A percentile compares a stretch with the other conserved stretches of the same genome.
Evolutionary conservation across 2,329 filamentous ascomycete species (phyloP).

Genomic region (Pseudogymnoascus sp.): DNA sequence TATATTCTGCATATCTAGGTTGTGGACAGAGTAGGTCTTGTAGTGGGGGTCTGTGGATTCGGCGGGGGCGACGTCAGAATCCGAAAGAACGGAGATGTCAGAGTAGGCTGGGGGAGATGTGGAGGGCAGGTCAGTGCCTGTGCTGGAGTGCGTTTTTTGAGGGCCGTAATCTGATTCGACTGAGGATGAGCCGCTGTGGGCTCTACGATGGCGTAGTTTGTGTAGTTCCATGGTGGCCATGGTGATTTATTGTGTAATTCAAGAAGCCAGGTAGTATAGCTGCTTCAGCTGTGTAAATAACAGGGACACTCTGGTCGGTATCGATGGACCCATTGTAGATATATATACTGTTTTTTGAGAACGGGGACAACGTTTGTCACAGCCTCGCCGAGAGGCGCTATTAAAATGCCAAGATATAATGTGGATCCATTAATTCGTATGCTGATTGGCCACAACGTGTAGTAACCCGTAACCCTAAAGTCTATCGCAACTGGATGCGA

Average conservation of each 20-base stretch:
- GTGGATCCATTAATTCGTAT: neutral
- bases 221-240: conserved; percentile 9
- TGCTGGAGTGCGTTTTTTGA: neutral
- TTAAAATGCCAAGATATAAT: neutral
- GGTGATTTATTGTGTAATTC: neutral
- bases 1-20: conserved; percentile 2
- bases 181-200: neutral
- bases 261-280: neutral
- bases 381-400: neutral
- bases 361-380: neutral
- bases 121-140: neutral
- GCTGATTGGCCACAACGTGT: neutral
- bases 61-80: neutral
- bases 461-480: neutral
- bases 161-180: neutral
- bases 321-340: neutral
- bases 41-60: neutral
- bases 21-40: conserved; percentile 5
- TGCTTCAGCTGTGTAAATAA: neutral
- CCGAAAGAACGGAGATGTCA: neutral
- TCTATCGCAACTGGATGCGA: neutral
- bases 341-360: neutral
- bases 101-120: neutral
- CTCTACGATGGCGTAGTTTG: conserved; percentile 1
- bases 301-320: neutral